phyloP scores from a whole-genome alignment of 768 basidiomycete genomes.

The Naematelia aurantialba region DNA sequence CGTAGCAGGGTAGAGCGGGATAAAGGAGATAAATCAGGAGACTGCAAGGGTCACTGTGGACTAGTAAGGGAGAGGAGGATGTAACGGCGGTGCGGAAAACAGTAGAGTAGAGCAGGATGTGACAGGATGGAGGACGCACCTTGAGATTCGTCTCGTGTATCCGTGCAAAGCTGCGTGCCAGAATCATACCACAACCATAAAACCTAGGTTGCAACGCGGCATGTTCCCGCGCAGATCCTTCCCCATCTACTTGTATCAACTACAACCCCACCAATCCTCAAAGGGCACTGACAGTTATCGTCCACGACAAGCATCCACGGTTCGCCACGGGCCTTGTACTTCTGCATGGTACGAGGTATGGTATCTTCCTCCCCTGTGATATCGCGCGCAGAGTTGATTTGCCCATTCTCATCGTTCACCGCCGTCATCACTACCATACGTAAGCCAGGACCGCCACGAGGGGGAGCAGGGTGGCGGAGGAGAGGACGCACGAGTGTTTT shows the following conservation, averaged over 20 bases:
- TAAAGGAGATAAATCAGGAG: too few relatives aligned
- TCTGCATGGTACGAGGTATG: slow-evolving; percentile 86
- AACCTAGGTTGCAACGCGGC: slow-evolving; percentile 95
- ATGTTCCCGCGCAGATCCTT: slow-evolving; percentile 96
- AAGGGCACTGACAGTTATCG: slow-evolving; percentile 55
- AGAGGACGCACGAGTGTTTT: slow-evolving; percentile 73
- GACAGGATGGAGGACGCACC: slow-evolving; percentile 53
- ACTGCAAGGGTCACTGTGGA: too few relatives aligned
- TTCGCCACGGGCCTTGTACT: slow-evolving; percentile 72
- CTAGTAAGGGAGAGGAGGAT: too few relatives aligned
- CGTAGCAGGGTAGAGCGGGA: too few relatives aligned
- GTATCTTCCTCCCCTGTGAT: slow-evolving; percentile 63
- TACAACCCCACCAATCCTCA: too few relatives aligned
- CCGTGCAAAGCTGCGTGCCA: slow-evolving; percentile 91
- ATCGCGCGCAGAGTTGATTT: slow-evolving; percentile 88
- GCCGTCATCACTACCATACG: slow-evolving; percentile 82
- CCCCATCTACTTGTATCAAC: slow-evolving; percentile 60
- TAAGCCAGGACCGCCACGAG: slow-evolving; percentile 4
- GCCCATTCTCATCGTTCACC: slow-evolving; percentile 88
- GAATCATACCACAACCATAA: slow-evolving; percentile 81
- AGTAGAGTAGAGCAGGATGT: background rate
- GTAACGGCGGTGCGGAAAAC: background rate
- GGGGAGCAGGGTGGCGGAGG: background rate
- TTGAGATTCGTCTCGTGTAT: slow-evolving; percentile 98
- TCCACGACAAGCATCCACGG: slow-evolving; percentile 94